A percentile compares a stretch with the other conserved stretches of the same genome.
Conservation (phyloP, 768 basidiomycete species). For the Phallus indusiatus region DNA sequence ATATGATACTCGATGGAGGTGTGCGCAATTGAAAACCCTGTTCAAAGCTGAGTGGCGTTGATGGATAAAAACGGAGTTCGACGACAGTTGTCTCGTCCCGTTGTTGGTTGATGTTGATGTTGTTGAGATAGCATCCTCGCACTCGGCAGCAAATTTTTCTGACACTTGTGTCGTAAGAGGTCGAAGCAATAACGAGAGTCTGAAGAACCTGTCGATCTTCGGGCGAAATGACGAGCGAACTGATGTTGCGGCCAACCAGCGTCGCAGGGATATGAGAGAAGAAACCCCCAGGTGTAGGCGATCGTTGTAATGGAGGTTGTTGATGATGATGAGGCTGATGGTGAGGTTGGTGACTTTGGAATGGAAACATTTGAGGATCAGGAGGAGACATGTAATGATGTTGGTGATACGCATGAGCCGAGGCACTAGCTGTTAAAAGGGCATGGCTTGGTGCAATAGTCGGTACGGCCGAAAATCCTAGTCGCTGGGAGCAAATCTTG, state of each 20-base stretch:
- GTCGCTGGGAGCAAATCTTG: not conserved
- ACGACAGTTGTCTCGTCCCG: not conserved
- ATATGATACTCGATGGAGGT: not conserved
- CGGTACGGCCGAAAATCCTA: not conserved
- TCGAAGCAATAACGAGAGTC: not conserved
- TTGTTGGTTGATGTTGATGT: not conserved
- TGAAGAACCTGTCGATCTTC: not conserved
- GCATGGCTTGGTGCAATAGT: slow-evolving; percentile 21
- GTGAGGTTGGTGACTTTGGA: not conserved
- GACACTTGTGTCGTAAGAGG: not conserved
- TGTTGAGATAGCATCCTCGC: not conserved
- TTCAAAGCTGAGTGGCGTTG: not conserved
- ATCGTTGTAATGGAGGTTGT: not conserved
- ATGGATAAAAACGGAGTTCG: not conserved
- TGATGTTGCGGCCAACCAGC: not conserved
- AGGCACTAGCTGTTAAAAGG: slow-evolving; percentile 15
- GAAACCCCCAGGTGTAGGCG: not conserved
- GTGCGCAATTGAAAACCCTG: no score
- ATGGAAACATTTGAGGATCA: not conserved
- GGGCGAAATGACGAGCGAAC: not conserved
- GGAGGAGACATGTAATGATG: not conserved
- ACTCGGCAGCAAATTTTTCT: not conserved
- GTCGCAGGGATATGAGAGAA: not conserved
- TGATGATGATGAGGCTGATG: not conserved
- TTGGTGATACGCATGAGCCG: slow-evolving; percentile 16